A percentile compares a stretch with the other conserved stretches of the same genome.
phyloP scores from a whole-genome alignment of 331 rosid genomes.

The Dryas integrifolia region DNA sequence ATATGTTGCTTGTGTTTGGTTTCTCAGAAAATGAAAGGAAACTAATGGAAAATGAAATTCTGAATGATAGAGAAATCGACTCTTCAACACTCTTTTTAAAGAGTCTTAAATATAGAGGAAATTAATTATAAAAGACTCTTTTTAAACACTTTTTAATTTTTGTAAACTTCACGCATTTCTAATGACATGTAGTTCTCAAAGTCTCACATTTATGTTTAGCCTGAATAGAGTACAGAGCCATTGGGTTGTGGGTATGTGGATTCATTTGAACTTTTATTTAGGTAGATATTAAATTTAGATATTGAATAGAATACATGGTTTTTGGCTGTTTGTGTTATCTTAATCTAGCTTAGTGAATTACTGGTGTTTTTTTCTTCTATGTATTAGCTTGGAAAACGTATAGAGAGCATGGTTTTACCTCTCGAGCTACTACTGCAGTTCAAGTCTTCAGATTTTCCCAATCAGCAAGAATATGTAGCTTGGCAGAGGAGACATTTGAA shows the following conservation, averaged over 20 bases:
- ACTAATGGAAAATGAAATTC: not conserved
- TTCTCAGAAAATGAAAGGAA: not conserved
- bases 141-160: not conserved
- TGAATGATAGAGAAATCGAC: not conserved
- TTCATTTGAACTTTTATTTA: not conserved
- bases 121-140: too few relatives aligned
- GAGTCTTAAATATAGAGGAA: too few relatives aligned
- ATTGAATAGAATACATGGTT: not conserved
- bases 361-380: constrained; percentile 12
- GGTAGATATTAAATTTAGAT: too few relatives aligned
- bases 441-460: constrained; percentile 71
- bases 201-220: not conserved
- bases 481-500: constrained; percentile 88
- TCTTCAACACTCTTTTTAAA: not conserved
- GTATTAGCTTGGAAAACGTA: constrained; percentile 73
- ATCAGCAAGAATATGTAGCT: constrained; percentile 67
- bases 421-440: constrained; percentile 90
- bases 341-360: not conserved
- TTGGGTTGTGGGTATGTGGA: not conserved
- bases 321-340: not conserved
- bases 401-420: constrained; percentile 85
- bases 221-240: not conserved
- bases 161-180: not conserved
- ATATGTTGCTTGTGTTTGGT: not conserved
- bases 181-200: not conserved